Conservation (phyloP, 306 rosid species). For the Vicia villosa region DNA sequence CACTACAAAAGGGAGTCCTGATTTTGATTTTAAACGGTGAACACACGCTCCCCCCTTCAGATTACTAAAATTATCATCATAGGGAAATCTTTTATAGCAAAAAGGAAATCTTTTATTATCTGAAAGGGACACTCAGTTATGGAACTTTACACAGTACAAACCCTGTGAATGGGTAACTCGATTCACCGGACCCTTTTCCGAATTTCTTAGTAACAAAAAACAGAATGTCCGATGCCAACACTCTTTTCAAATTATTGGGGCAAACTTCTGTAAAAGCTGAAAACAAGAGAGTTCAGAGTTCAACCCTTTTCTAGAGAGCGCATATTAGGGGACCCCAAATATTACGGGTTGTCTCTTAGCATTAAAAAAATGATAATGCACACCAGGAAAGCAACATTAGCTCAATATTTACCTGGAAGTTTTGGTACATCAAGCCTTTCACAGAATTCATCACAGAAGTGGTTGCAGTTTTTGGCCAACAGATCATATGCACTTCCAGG, state of each 20-base stretch:
- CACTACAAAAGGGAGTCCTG: conserved; percentile 26
- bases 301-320: background rate
- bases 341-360: background rate
- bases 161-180: background rate
- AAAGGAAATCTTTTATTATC: conserved; percentile 4
- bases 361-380: conserved; percentile 1
- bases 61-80: conserved; percentile 39
- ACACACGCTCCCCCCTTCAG: conserved; percentile 32
- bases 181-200: too few species aligned
- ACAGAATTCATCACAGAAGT: conserved; percentile 94
- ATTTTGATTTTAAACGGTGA: background rate
- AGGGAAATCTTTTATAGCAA: conserved; percentile 4
- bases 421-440: conserved; percentile 84
- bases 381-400: conserved; percentile 6
- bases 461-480: conserved; percentile 94
- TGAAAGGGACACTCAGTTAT: background rate
- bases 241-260: background rate
- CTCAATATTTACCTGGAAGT: conserved; percentile 78
- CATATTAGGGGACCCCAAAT: conserved; percentile 1
- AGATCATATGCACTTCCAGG: conserved; percentile 87
- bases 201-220: too few species aligned
- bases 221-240: background rate
- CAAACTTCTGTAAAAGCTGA: background rate
- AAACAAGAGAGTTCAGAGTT: background rate
- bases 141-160: background rate